Base-by-base conservation (phyloP, 805 yeast genomes). In the Wickerhamiella spandovensis region DNA sequence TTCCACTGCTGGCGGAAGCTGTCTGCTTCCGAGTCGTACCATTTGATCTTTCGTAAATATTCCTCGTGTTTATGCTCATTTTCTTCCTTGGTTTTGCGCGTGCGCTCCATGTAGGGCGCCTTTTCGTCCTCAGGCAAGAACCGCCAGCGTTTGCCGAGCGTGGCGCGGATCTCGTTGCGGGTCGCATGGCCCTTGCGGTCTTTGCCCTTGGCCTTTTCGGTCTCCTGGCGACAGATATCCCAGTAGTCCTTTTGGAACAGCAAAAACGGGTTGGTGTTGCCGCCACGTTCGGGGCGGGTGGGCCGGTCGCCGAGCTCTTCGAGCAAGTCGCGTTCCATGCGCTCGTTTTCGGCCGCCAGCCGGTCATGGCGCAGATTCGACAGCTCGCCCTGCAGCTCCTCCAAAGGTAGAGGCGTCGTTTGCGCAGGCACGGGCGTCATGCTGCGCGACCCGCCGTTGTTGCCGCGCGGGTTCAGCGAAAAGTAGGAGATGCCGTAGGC, bases 181-280 rank as follows among this genome's bases (percentile, higher is more conserved):
- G 69, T 56, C 1, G 71, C 71, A 43, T 64, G 68, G 0, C 61
- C 55, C 9, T 56, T 49, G 30, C 54, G 54, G 18, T 58, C 59
- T 15, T 54, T 52, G 43, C 61, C 67, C 48, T 64, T 64, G 35
- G 54, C 55, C 21, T 54, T 55, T 47, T 69, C 71, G 3, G 70
- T 63, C 43, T 62, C 65, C 28, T 58, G 55, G 18, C 70, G 61
- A 48, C 71, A 64, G 20, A 60, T 59, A 8, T 68, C 71, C 73
- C 73, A 69, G 52, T 65, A 66, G 38, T 65, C 68, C 48, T 68
- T 68, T 48, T 69, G 72, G 54, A 66, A 69, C 5, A 69, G 58
- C 37, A 69, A 51, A 47, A 67, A 69, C 21, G 73, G 73, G 52
- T 68, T 69, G 3, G 71, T 67, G 24, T 61, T 61, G 21, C 68